These are phyloP conservation scores for Didymella glomerata DNA, from an alignment of 2,329 filamentous ascomycete species.

Conservation along the genomic window DNA sequence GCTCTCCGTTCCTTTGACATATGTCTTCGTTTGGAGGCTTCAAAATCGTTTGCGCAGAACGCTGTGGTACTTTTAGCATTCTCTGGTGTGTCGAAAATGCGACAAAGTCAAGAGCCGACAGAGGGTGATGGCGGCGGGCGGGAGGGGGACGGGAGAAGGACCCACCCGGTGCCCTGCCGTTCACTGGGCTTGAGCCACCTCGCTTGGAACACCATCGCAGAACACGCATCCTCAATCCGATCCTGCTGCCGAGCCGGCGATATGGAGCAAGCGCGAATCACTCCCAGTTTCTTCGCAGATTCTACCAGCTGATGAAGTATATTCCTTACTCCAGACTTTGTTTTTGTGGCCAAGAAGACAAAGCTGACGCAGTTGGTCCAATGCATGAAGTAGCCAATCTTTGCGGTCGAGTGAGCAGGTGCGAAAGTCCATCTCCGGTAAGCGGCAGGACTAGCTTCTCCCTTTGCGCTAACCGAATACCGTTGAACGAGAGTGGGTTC, in stretches of 20 bases:
- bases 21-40: neutral
- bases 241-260: neutral
- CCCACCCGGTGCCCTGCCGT: neutral
- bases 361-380: neutral
- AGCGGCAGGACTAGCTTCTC: neutral
- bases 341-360: neutral
- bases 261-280: neutral
- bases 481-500: neutral
- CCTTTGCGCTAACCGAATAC: constrained; percentile 3
- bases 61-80: neutral
- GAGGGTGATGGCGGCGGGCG: neutral
- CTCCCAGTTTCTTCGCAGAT: neutral
- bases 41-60: neutral
- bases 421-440: neutral
- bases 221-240: neutral
- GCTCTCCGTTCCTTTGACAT: neutral
- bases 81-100: neutral
- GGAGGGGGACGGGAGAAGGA: neutral
- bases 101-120: neutral
- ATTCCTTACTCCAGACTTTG: neutral
- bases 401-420: neutral
- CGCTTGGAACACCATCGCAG: neutral
- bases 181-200: neutral
- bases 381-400: neutral
- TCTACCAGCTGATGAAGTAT: neutral